A percentile compares a stretch with the other conserved stretches of the same genome.
phyloP scores from a whole-genome alignment of 2,329 filamentous ascomycete genomes.

The Aspergillus nomiae region DNA sequence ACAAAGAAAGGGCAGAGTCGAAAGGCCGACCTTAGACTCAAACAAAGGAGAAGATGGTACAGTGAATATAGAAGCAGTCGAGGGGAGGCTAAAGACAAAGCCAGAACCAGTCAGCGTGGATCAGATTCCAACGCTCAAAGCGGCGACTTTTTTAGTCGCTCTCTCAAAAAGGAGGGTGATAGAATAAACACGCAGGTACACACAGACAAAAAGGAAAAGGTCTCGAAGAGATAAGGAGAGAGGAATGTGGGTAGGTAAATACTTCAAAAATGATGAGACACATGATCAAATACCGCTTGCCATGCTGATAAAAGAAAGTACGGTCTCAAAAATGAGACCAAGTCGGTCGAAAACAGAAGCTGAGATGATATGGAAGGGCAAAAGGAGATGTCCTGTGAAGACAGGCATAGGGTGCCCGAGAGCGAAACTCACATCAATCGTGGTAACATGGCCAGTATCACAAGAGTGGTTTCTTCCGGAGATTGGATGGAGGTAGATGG shows the following conservation, averaged over 20 bases:
- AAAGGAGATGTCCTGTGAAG: constrained; percentile 13
- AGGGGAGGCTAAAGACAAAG: neutral
- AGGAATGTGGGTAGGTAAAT: neutral
- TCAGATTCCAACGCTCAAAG: neutral
- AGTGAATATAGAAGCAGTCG: constrained; percentile 5
- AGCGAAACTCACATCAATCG: constrained; percentile 34
- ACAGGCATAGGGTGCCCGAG: constrained; percentile 20
- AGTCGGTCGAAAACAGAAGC: constrained; percentile 11
- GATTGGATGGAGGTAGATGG: constrained; percentile 8
- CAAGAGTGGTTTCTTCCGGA: constrained; percentile 15
- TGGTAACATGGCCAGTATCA: constrained; percentile 34
- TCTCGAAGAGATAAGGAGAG: constrained; percentile 13
- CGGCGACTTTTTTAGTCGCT: neutral
- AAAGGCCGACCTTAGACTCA: neutral
- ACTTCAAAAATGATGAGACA: constrained; percentile 19
- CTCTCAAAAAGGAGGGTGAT: neutral
- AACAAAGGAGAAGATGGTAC: constrained; percentile 7
- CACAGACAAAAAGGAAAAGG: constrained; percentile 7
- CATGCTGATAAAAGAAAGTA: constrained; percentile 9
- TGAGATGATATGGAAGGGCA: constrained; percentile 13
- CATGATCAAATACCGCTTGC: constrained; percentile 17
- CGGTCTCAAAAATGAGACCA: constrained; percentile 8
- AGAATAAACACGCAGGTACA: neutral
- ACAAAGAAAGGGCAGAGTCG: constrained; percentile 8
- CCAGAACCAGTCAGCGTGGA: neutral